Evolutionary conservation across 1,139 yeast genomes (phyloP).

Genomic region (Lodderomyces oxycetoniae): DNA sequence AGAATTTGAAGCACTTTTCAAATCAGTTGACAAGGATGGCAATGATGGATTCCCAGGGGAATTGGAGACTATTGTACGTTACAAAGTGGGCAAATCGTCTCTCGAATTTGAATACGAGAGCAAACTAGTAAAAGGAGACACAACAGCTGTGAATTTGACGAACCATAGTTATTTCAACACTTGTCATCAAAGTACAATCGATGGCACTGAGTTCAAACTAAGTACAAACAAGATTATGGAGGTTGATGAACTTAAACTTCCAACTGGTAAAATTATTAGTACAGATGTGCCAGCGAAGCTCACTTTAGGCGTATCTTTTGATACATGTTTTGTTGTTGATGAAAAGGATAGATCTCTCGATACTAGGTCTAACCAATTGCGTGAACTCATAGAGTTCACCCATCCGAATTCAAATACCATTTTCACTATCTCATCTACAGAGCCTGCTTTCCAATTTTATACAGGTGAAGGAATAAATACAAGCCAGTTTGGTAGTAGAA

Average conservation of each 20-base stretch:
- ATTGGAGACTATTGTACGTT: slow-evolving; percentile 40
- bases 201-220: slow-evolving; percentile 32
- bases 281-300: neutral
- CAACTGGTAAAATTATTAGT: slow-evolving; percentile 46
- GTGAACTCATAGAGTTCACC: slow-evolving; percentile 40
- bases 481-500: slow-evolving; percentile 38
- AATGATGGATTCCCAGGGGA: slow-evolving; percentile 55
- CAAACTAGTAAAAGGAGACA: slow-evolving; percentile 30
- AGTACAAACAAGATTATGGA: slow-evolving; percentile 32
- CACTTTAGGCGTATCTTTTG: slow-evolving; percentile 30
- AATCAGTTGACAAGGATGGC: slow-evolving; percentile 41
- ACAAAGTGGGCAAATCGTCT: slow-evolving; percentile 28
- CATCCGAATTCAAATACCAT: slow-evolving; percentile 44
- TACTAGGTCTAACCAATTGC: slow-evolving; percentile 38
- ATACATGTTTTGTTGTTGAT: slow-evolving; percentile 49
- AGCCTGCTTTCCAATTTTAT: slow-evolving; percentile 66
- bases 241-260: slow-evolving; percentile 34
- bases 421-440: slow-evolving; percentile 51
- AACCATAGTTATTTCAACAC: slow-evolving; percentile 61
- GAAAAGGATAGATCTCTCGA: slow-evolving; percentile 26
- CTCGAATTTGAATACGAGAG: slow-evolving; percentile 49
- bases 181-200: slow-evolving; percentile 25
- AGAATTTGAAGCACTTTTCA: slow-evolving; percentile 35
- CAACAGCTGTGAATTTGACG: slow-evolving; percentile 55
- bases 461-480: slow-evolving; percentile 53